Base-by-base conservation (phyloP, 1,284 basidiomycete genomes). In the Meira nashicola region DNA sequence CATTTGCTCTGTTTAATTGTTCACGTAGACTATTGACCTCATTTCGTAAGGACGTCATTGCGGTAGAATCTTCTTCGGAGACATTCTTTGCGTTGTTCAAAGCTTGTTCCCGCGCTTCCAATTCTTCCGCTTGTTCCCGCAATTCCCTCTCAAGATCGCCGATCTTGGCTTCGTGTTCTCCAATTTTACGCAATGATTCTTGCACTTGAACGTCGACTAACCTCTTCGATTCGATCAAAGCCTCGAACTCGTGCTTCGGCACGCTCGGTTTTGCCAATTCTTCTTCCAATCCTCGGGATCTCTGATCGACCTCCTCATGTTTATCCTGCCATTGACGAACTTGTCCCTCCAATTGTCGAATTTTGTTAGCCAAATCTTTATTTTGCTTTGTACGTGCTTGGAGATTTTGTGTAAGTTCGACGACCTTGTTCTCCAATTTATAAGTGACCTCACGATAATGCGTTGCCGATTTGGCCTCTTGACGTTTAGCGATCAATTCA, bases 401-500 rank as follows among this genome's bases (percentile, higher is more conserved):
- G 15, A 98, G 83, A n/a, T 83, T 87, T 79, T 98, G 95, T 0
- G 95, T 98, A 69, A 99, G 88, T 79, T 98, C 94, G 61, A 99
- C 91, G 51, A 98, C 95, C 82, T 98, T 99, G 84, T 98, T 98
- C 82, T 99, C 95, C 62, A 99, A 84, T 71, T 86, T 87, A 79
- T 97, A 98, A 0, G 95, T 97, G 67, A 96, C 96, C 81, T 98
- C 95, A 81, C 98, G 96, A 85, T 95, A 95, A 79, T 95, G 96
- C 68, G 89, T 89, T 37, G 94, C 94, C 0, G 94, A 97, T 57
- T 92, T 90, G 23, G 95, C 95, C 79, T 98, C 95, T 25, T 87
- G 85, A 73, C 86, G 88, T 63, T 97, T 85, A 6, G 82, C 83
- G 67, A 88, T 87, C 59, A 98, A 85, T 77, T 96, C 87, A 68